Conservation (phyloP, 2,329 filamentous ascomycete species). For the Kalaharituber pfeilii region DNA sequence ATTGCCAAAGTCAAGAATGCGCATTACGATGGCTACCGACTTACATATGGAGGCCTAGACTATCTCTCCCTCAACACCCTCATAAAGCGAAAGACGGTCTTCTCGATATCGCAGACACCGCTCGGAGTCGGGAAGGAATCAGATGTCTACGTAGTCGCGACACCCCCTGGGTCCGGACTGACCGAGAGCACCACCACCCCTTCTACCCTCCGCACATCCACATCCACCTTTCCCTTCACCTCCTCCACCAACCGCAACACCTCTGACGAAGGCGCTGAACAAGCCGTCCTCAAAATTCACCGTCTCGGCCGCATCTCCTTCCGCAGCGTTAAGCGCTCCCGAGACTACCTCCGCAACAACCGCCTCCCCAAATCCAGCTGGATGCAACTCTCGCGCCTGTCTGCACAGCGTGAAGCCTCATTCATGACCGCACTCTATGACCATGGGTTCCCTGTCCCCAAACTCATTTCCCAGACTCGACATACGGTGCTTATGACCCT, state of each 20-base stretch:
- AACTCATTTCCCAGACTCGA: constrained; percentile 71
- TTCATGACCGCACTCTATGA: constrained; percentile 74
- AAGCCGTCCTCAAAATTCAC: constrained; percentile 87
- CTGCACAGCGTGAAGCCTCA: constrained; percentile 82
- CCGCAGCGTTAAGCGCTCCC: constrained; percentile 84
- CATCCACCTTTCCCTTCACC: too few relatives aligned
- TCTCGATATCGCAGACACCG: constrained; percentile 71
- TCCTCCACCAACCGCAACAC: too few relatives aligned
- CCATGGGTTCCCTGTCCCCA: constrained; percentile 77
- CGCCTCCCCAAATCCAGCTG: constrained; percentile 52
- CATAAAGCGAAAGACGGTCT: constrained; percentile 60
- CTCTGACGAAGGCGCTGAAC: constrained; percentile 55
- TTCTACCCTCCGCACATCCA: too few relatives aligned
- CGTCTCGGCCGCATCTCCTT: constrained; percentile 90
- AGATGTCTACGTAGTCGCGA: constrained; percentile 83
- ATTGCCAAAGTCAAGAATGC: constrained; percentile 90
- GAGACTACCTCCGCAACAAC: constrained; percentile 79
- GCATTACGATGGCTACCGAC: constrained; percentile 89
- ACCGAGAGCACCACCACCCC: too few relatives aligned
- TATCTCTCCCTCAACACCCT: constrained; percentile 92
- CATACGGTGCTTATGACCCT: constrained; percentile 95
- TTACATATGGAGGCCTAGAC: constrained; percentile 92
- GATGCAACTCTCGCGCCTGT: constrained; percentile 94
- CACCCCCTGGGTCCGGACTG: background rate
- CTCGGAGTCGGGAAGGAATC: constrained; percentile 96